phyloP scores from a whole-genome alignment of 371 early-diverging fungal genomes.

The Mucor mucedo region DNA sequence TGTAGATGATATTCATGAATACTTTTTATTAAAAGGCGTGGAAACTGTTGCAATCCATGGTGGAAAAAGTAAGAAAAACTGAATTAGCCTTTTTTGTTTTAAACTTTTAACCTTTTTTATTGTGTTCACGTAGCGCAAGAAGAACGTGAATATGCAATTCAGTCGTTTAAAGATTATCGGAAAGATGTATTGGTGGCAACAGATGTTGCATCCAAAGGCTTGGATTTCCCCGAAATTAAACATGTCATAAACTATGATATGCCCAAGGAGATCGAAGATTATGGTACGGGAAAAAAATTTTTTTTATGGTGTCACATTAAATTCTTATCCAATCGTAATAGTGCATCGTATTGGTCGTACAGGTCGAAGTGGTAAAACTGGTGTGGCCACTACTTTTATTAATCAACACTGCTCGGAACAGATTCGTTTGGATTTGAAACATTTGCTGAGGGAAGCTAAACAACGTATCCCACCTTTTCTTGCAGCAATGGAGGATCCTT shows the following conservation, averaged over 20 bases:
- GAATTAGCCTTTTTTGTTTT: slow-evolving; percentile 28
- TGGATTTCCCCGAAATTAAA: slow-evolving; percentile 93
- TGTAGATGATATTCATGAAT: slow-evolving; percentile 98
- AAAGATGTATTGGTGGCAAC: slow-evolving; percentile 93
- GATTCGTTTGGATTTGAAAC: slow-evolving; percentile 91
- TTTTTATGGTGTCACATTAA: neutral
- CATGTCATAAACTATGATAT: slow-evolving; percentile 96
- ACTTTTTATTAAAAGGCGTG: slow-evolving; percentile 91
- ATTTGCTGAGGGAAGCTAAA: slow-evolving; percentile 91
- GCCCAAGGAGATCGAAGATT: slow-evolving; percentile 97
- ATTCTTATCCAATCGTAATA: slow-evolving; percentile 2
- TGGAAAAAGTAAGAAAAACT: slow-evolving; percentile 92
- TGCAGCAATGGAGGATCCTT: slow-evolving; percentile 86
- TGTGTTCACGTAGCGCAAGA: slow-evolving; percentile 62
- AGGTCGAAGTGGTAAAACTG: slow-evolving; percentile 97
- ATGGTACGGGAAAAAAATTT: slow-evolving; percentile 54
- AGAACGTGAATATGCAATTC: slow-evolving; percentile 82
- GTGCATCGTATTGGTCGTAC: slow-evolving; percentile 98
- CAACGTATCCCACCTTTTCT: slow-evolving; percentile 92
- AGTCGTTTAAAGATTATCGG: slow-evolving; percentile 78
- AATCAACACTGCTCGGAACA: slow-evolving; percentile 85
- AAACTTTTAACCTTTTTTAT: neutral
- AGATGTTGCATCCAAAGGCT: slow-evolving; percentile 91
- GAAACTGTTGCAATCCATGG: slow-evolving; percentile 96
- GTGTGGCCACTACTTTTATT: slow-evolving; percentile 96